A percentile compares a stretch with the other conserved stretches of the same genome.
Conservation (phyloP, 1,139 yeast species). For the Petasospora fabianii region DNA sequence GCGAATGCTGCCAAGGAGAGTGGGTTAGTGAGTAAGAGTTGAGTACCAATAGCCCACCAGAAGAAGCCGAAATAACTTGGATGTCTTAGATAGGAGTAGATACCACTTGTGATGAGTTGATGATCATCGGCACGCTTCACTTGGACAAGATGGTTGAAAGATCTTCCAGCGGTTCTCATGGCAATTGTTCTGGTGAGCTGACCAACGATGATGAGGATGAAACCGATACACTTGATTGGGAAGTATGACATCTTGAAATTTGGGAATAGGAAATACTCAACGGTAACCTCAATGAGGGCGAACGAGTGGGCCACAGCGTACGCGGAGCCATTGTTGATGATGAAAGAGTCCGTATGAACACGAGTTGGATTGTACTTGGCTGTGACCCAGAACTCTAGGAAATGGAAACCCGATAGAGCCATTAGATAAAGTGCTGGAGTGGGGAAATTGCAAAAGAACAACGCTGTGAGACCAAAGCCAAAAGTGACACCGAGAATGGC, state of each 20-base stretch:
- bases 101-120: constrained; percentile 64
- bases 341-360: constrained; percentile 71
- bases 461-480: constrained; percentile 34
- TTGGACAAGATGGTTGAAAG: constrained; percentile 83
- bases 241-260: constrained; percentile 23
- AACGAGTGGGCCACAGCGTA: constrained; percentile 61
- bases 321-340: constrained; percentile 65
- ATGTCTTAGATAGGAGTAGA: constrained; percentile 67
- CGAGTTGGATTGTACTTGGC: constrained; percentile 65
- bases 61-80: constrained; percentile 92
- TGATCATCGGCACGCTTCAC: constrained; percentile 52
- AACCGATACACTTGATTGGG: constrained; percentile 39
- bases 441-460: constrained; percentile 32
- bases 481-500: constrained; percentile 37
- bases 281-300: constrained; percentile 45
- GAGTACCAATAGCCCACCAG: constrained; percentile 91
- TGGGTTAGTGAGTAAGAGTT: constrained; percentile 65
- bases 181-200: constrained; percentile 68
- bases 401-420: constrained; percentile 62
- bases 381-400: constrained; percentile 76
- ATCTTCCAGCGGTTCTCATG: constrained; percentile 82
- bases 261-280: constrained; percentile 39
- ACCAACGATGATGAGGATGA: constrained; percentile 48
- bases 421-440: constrained; percentile 47
- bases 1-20: constrained; percentile 46